Evolutionary conservation across 2,329 filamentous ascomycete species (phyloP), one percentile per base, ranked within the genome.

Genomic region (Aspergillus novoparasiticus): DNA sequence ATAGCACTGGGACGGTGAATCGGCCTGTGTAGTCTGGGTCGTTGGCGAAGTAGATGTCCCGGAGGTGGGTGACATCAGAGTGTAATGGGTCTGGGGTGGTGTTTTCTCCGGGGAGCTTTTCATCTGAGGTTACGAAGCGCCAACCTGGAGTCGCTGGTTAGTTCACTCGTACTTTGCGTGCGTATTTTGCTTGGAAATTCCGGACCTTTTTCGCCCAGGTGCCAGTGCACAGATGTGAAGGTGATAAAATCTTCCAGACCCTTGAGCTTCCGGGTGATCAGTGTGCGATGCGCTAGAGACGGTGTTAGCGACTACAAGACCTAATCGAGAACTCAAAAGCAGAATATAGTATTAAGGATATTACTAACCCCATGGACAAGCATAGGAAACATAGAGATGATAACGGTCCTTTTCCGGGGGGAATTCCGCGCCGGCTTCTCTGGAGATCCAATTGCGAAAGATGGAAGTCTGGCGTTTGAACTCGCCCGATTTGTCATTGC

Each of bases 331-430:
- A 45, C 4, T 19, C 11, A n/a, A 9, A 10, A 6, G 14, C 8
- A 6, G 2, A 39, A 14, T 5, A 30, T 6, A 5, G 19, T 8
- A 23, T 32, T 28, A 2, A 8, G 9, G 54, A 54, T 12, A 56
- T 14, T 4, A 41, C 73, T 62, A 72, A 85, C 84, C 89, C 94
- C 94, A 97, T 4, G 94, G 94, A 79, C 94, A 97, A 8, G 94
- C 94, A 79, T 96, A 97, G 72, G 90, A 94, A 69, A 97, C 90
- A 76, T 94, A 99, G 71, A 99, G 87, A 80, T 99, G 95, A 78
- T 99, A 99, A 61, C 95, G 86, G 59, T 86, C 92, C 80, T 92
- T 92, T 80, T 98, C 94, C 0, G 93, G 86, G 6, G 93, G 91
- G 71, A 93, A 97, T 76, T 89, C 81, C 6, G 92, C 90, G 48